Evolutionary conservation across 2,329 filamentous ascomycete genomes (phyloP).

Genomic region (Fusarium palustre): DNA sequence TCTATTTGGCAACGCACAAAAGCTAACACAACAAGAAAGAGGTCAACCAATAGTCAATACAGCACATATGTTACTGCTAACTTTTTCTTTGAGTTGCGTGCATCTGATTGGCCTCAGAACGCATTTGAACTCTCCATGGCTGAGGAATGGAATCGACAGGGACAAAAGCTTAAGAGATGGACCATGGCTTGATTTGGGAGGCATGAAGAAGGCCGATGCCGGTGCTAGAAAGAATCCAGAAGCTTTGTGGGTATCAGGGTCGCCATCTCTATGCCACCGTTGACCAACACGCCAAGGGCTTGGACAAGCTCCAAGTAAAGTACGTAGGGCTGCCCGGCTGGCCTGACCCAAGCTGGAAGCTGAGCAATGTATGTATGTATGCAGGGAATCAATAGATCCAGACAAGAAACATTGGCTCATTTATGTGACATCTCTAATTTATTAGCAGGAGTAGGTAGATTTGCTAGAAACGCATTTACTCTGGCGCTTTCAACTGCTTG

Average conservation of each 20-base stretch:
- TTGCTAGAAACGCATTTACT: neutral
- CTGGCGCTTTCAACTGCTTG: neutral
- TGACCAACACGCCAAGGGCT: constrained; percentile 27
- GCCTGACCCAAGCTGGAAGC: neutral
- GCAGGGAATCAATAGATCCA: neutral
- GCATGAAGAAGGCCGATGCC: constrained; percentile 15
- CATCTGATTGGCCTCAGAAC: constrained; percentile 2
- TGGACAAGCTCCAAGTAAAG: constrained; percentile 7
- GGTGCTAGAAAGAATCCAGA: constrained; percentile 35
- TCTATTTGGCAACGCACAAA: neutral
- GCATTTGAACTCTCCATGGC: constrained; percentile 1
- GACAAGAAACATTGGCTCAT: neutral
- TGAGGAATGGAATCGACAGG: constrained; percentile 38
- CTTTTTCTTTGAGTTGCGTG: neutral
- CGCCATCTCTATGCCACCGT: constrained; percentile 27
- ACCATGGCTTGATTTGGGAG: constrained; percentile 24
- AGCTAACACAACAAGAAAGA: neutral
- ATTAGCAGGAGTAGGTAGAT: neutral
- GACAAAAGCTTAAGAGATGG: constrained; percentile 16
- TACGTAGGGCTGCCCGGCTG: constrained; percentile 15
- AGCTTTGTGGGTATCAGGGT: constrained; percentile 30
- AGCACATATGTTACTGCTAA: neutral
- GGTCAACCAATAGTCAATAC: constrained; percentile 5
- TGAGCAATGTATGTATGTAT: neutral
- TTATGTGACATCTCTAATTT: neutral